Evolutionary conservation across 2,329 filamentous ascomycete species (phyloP), one percentile per base, ranked within the genome.

Genomic region (Alternaria gansuensis): DNA sequence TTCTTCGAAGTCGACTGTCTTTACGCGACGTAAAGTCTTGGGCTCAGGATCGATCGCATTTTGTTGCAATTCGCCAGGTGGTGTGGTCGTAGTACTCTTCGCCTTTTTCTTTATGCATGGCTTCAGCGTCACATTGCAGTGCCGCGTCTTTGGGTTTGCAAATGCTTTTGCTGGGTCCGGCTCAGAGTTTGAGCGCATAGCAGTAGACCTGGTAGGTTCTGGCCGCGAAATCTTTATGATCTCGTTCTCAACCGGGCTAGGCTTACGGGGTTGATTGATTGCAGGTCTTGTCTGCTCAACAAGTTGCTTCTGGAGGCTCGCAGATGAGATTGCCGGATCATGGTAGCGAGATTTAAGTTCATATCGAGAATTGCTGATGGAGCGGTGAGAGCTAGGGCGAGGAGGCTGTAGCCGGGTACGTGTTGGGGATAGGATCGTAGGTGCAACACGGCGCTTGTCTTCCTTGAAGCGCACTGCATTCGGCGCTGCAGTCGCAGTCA

Each of bases 1-100:
- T 2, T 63, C 60, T n/a, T 70, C 66, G 48, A 75, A 75, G 14
- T 74, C 69, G 5, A 76, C 71, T 4, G 70, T 75, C 51, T 74
- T 76, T 23, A 68, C 60, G 5, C 69, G 70, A 2, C 71, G 67
- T 24, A 75, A 46, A 28, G 50, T 49, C 21, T 54, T 60, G 11
- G 26, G n/a, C 5, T 45, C 41, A 6, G 21, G 4, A 1, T 23
- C 5, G 2, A 10, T 39, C 6, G 13, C 34, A 3, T 10, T 17
- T 6, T 26, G 13, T 14, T 43, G 24, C 8, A n/a, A 3, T 23
- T 46, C 67, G 14, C 46, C 51, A 0, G 65, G 61, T 9, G 70
- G 66, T 7, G 63, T 68, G 14, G 60, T 60, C 3, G 64, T 48
- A 3, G 62, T 58, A 37, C 69, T 75, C n/a, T 68, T 65, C 2